Conservation (phyloP, 768 basidiomycete genomes). For the Sarcodon sp. region DNA sequence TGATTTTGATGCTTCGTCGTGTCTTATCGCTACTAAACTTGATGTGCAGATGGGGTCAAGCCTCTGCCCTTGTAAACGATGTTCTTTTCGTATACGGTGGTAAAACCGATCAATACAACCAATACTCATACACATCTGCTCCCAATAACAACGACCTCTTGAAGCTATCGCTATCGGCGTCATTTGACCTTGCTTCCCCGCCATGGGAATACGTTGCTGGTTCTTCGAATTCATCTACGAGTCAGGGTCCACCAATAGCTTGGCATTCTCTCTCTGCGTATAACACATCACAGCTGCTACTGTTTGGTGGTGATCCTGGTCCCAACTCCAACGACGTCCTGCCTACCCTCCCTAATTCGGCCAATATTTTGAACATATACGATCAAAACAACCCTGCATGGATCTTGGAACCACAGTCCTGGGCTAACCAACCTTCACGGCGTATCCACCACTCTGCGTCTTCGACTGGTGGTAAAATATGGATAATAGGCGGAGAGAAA, state of each 20-base stretch:
- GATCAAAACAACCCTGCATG: constrained; percentile 28
- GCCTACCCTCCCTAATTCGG: constrained; percentile 47
- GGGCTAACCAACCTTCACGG: constrained; percentile 58
- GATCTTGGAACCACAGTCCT: constrained; percentile 31
- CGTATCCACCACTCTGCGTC: constrained; percentile 67
- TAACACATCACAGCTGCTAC: constrained; percentile 36
- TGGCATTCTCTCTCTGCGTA: constrained; percentile 74
- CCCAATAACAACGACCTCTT: constrained; percentile 63
- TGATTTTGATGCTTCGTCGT: background rate
- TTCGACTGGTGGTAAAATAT: constrained; percentile 38
- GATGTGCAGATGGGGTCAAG: constrained; percentile 70
- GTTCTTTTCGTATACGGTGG: constrained; percentile 70
- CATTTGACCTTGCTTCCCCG: constrained; percentile 48
- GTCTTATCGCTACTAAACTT: background rate
- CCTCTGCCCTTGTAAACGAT: constrained; percentile 41
- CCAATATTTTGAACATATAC: constrained; percentile 36
- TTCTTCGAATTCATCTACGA: constrained; percentile 26
- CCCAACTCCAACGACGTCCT: constrained; percentile 40
- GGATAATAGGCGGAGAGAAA: constrained; percentile 68
- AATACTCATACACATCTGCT: constrained; percentile 63
- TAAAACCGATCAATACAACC: constrained; percentile 55
- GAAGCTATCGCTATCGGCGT: constrained; percentile 43
- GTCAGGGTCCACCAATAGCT: constrained; percentile 50
- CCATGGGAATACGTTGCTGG: constrained; percentile 54
- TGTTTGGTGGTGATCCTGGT: constrained; percentile 71